Conservation (phyloP, 352 stramenopile species). For the Globisporangium rhizosaccharum region DNA sequence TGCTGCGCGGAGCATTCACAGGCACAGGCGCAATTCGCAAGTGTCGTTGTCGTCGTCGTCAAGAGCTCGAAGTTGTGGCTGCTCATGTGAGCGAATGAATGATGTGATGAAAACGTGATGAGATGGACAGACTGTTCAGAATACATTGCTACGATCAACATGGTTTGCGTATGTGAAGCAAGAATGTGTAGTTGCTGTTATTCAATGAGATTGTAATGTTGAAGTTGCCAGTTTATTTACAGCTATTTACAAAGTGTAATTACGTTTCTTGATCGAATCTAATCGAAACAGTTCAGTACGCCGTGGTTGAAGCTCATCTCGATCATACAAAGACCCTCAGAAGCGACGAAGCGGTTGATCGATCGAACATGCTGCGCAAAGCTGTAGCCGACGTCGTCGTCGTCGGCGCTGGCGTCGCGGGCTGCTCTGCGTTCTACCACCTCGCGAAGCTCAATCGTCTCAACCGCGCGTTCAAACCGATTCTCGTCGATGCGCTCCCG, state of each 20-base stretch:
- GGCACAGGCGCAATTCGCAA: not conserved
- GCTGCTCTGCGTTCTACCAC: slow-evolving; percentile 78
- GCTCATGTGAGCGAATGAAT: not conserved
- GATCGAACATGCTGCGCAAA: slow-evolving; percentile 35
- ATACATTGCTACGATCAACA: no score
- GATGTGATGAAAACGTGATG: not conserved
- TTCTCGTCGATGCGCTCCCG: slow-evolving; percentile 62
- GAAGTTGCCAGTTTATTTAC: slow-evolving; percentile 5
- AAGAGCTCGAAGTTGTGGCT: not conserved
- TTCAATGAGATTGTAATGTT: not conserved
- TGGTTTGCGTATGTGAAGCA: no score
- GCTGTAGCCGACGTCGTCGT: slow-evolving; percentile 59
- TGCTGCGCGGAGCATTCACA: slow-evolving; percentile 10
- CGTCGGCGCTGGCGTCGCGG: slow-evolving; percentile 63
- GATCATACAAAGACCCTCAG: not conserved
- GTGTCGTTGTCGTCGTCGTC: not conserved
- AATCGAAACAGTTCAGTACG: not conserved
- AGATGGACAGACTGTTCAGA: no score
- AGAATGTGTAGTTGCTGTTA: no score
- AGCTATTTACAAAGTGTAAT: no score
- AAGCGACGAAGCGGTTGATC: not conserved
- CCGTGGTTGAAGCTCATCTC: slow-evolving; percentile 8
- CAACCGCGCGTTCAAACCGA: slow-evolving; percentile 57
- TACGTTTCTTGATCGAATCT: no score
- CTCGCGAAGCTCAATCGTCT: slow-evolving; percentile 57